Base-by-base conservation (phyloP, 257 asterid species). In the Scutellaria minor region DNA sequence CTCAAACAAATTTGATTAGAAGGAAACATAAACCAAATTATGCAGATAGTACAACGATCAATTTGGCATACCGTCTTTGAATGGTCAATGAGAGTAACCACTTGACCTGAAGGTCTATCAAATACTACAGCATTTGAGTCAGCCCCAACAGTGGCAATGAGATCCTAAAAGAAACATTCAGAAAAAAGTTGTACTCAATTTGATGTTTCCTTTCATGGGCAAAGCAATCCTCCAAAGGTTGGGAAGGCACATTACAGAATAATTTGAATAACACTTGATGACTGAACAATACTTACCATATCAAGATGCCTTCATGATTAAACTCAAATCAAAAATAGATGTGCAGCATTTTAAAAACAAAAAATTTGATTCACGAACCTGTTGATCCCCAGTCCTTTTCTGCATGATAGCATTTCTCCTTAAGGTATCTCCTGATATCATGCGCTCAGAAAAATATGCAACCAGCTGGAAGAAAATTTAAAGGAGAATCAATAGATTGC, bases 381-480 rank as follows among this genome's bases (percentile, higher is more conserved):
- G 90, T 81, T 86, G 41, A 9, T 31, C 77, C 46, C 87, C 85
- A 0, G 45, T 53, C 83, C 84, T 83, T 85, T 75, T 83, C 89
- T 89, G 96, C 98, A 94, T 88, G 65, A 94, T 96, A 48, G 73
- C 84, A 83, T 94, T 94, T 82, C 98, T 85, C 53, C 73, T 81
- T 72, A 94, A 74, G 63, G 98, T 94, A 83, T 94, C 97, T 74
- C 77, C 84, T 9, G 97, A 88, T 83, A 94, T 89, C 95, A 94
- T 83, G 83, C 98, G 86, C 85, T 84, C 93, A 65, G 95, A 80
- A 75, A 94, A 94, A 80, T 86, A 91, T 41, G 78, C 70, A 79
- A 88, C 83, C 67, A 94, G 81, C 98, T 93, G 84, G 60, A 77
- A 66, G 62, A 79, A 41, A 50, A 61, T 63, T 53, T 31, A 59